A percentile compares a stretch with the other conserved stretches of the same genome.
Evolutionary conservation across 257 asterid species (phyloP).

Genomic region (Leonotis leonurus): DNA sequence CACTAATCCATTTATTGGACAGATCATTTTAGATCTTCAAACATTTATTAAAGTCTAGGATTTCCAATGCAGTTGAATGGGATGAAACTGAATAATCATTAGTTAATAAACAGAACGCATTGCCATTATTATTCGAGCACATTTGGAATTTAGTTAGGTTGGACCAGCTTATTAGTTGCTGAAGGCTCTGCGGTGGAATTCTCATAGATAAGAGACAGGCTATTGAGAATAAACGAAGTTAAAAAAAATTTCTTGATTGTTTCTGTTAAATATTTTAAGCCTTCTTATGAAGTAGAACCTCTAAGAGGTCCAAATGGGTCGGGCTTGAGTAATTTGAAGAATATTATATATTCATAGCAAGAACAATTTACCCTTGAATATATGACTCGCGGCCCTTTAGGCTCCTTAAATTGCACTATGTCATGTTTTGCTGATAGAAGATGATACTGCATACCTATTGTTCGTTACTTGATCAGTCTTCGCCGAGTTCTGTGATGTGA

Average conservation of each 20-base stretch:
- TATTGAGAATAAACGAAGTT: background rate
- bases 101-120: background rate
- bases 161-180: background rate
- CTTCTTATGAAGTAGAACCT: background rate
- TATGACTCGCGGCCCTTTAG: background rate
- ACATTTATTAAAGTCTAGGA: background rate
- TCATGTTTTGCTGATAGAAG: background rate
- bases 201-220: background rate
- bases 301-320: no score
- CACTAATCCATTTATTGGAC: conserved; percentile 1
- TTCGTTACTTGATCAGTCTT: background rate
- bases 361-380: no score
- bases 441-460: background rate
- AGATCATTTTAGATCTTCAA: conserved; percentile 1
- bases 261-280: background rate
- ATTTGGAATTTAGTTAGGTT: background rate
- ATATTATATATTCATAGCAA: no score
- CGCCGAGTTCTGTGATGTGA: background rate
- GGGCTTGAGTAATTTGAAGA: no score
- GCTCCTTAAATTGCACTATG: background rate
- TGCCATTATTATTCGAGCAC: background rate
- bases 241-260: background rate
- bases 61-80: background rate
- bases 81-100: background rate
- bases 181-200: background rate